Evolutionary conservation across 2,329 filamentous ascomycete species (phyloP), one percentile per base, ranked within the genome.

Genomic region (Talaromyces sp.): DNA sequence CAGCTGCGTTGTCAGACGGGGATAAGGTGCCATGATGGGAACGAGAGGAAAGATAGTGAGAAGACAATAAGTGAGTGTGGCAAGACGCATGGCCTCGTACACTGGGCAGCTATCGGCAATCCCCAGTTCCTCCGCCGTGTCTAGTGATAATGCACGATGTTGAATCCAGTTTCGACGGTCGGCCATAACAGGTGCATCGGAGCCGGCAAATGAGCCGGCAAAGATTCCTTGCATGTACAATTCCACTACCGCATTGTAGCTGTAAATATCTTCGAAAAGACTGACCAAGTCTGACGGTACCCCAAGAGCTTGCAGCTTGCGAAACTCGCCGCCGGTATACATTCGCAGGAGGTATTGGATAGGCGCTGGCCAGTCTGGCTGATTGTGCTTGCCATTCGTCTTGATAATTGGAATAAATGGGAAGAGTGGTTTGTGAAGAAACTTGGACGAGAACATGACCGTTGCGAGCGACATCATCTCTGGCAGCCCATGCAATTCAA

Each of bases 121-220:
- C 14, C 54, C 10, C 8, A 54, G 43, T 19, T 59, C 32, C 11
- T 63, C 61, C 7, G 55, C 56, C 8, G 64, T 59, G n/a, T 61
- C 62, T 11, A 69, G 51, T 14, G 61, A 64, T 59, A 69, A 61
- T 10, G 67, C 64, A n/a, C 61, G 58, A 55, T 69, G 67, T 58
- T 69, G 67, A 21, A 68, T 64, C 13, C 63, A 68, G 50, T 68
- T 69, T 14, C 67, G 61, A 38, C 67, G 63, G 56, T 69, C 66
- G 9, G 63, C 59, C 38, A 68, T 58, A 27, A 60, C 58, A 17
- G 63, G 58, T 29, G 58, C 46, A 27, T 60, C 58, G 13, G 63
- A 64, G 11, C 61, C 58, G 27, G 62, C 63, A 57, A 59, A 59
- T 27, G 56, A 56, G 4, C 53, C 50, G 24, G 60, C n/a, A n/a